Conservation (phyloP, 441 rosid species). For the Aleurites moluccanus region DNA sequence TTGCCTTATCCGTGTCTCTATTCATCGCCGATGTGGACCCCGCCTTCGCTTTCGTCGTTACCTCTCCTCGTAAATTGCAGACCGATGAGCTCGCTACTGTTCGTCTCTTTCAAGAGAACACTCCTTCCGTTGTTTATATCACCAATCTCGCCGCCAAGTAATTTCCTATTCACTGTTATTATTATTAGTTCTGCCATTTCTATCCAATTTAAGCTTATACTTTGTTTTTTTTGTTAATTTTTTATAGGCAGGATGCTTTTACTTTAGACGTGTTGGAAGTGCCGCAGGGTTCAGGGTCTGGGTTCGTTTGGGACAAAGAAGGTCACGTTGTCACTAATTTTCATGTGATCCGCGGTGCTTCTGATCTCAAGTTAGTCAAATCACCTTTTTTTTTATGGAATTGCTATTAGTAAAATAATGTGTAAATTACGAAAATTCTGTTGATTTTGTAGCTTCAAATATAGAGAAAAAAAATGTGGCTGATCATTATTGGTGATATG, state of each 20-base stretch:
- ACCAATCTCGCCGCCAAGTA: slow-evolving; percentile 90
- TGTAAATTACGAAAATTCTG: background rate
- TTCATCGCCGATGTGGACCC: slow-evolving; percentile 55
- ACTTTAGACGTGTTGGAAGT: slow-evolving; percentile 95
- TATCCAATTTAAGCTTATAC: background rate
- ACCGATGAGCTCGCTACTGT: slow-evolving; percentile 92
- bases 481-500: background rate
- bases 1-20: slow-evolving; percentile 64
- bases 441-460: background rate
- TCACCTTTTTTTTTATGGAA: background rate
- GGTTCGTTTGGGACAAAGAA: slow-evolving; percentile 86
- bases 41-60: slow-evolving; percentile 72
- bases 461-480: background rate
- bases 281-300: slow-evolving; percentile 97
- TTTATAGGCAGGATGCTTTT: slow-evolving; percentile 83
- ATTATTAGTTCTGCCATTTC: background rate
- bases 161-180: background rate
- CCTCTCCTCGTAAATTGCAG: slow-evolving; percentile 72
- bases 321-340: slow-evolving; percentile 94
- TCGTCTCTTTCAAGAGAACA: slow-evolving; percentile 86
- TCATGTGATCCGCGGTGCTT: slow-evolving; percentile 97
- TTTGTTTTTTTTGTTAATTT: background rate
- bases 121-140: slow-evolving; percentile 97
- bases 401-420: background rate
- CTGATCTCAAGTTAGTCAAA: slow-evolving; percentile 77